Evolutionary conservation across 2,329 filamentous ascomycete genomes (phyloP).

Genomic region (Aspergillus pseudoterreus): DNA sequence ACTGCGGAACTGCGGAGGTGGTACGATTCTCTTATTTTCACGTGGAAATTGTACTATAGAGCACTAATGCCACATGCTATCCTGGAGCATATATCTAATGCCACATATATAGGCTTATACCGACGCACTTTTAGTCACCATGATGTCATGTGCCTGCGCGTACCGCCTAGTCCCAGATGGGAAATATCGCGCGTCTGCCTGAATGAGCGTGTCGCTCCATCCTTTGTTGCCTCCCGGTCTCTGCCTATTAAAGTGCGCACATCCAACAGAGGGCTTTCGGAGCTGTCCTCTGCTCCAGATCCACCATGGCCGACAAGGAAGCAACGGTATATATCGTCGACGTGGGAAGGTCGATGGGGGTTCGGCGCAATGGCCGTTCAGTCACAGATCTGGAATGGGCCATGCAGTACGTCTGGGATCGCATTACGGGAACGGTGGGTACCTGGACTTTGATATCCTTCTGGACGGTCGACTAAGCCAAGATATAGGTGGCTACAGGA

Average conservation of each 20-base stretch:
- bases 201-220: conserved; percentile 9
- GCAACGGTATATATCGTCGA: conserved; percentile 90
- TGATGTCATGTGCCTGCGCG: conserved; percentile 42
- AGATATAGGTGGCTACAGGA: conserved; percentile 54
- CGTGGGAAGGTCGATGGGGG: conserved; percentile 78
- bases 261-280: neutral
- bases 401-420: conserved; percentile 94
- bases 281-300: neutral
- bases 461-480: neutral
- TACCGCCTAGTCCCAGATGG: conserved; percentile 27
- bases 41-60: neutral
- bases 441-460: conserved; percentile 3
- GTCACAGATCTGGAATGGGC: conserved; percentile 84
- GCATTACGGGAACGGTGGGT: conserved; percentile 69
- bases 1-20: conserved; percentile 2
- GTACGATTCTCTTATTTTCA: neutral
- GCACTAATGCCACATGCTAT: neutral
- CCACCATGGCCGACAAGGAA: conserved; percentile 83
- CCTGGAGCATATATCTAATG: neutral
- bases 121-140: conserved; percentile 2
- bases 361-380: conserved; percentile 64
- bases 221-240: neutral
- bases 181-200: conserved; percentile 44
- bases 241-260: conserved; percentile 12
- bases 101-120: neutral